Conservation (phyloP, 371 early-diverging fungal genomes). For the Funneliformis caledonium region DNA sequence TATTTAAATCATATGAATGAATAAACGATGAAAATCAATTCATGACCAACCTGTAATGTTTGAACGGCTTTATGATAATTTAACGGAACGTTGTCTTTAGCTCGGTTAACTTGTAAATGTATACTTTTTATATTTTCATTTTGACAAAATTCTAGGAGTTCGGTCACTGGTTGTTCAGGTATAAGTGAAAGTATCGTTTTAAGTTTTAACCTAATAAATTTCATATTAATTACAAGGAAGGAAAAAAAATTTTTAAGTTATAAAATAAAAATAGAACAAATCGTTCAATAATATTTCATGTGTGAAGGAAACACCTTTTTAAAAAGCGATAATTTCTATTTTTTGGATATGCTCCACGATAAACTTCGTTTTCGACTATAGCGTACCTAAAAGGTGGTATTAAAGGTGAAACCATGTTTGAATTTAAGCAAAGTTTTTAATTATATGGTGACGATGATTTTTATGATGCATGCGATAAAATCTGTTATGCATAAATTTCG, state of each 20-base stretch:
- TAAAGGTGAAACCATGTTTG: conserved; percentile 52
- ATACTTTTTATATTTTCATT: conserved; percentile 69
- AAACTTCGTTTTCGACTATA: conserved; percentile 78
- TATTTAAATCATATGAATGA: background rate
- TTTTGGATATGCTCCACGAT: conserved; percentile 88
- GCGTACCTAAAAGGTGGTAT: conserved; percentile 88
- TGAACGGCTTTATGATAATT: conserved; percentile 76
- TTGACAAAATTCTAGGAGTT: conserved; percentile 68
- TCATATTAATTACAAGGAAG: too few species aligned
- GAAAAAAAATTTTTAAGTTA: too few species aligned
- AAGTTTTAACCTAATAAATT: conserved; percentile 71
- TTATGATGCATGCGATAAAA: too few species aligned
- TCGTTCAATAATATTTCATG: background rate
- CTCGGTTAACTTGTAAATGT: conserved; percentile 78
- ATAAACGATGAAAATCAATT: background rate
- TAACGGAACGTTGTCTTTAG: conserved; percentile 89
- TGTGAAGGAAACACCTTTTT: conserved; percentile 55
- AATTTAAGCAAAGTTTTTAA: conserved; percentile 43
- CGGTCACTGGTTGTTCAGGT: conserved; percentile 72
- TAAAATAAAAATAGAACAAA: background rate
- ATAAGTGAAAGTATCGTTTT: conserved; percentile 86
- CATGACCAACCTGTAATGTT: conserved; percentile 65
- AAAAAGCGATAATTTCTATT: conserved; percentile 84
- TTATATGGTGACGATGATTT: conserved; percentile 60
- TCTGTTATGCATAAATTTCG: conserved; percentile 90